Base-by-base conservation (phyloP, 495 filamentous ascomycete genomes). In the Penicillium egyptiacum region DNA sequence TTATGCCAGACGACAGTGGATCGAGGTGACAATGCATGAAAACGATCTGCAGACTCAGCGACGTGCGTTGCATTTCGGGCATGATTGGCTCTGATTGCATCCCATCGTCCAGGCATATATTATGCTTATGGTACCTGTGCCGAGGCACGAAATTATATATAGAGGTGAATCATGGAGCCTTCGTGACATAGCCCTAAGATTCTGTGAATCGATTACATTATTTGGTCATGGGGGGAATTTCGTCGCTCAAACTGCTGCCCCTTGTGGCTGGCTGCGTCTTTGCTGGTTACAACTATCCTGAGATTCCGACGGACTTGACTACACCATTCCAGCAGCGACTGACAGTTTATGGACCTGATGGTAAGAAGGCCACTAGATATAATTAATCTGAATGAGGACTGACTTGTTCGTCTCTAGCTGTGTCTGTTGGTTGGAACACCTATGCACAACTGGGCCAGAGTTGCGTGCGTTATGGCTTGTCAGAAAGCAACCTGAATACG, bases 351-450 rank as follows among this genome's bases (percentile, higher is more conserved):
- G 79, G 79, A 7, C 75, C 80, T 0, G 79, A 77, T 57, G 64
- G 83, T 84, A 61, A 74, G 75, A 66, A 48, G 0, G 9, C 55
- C 14, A 3, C 9, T 31, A 22, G 6, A 17, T 8, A 17, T 39
- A 39, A 6, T 39, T 6, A 17, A 17, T 4, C 2, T 39, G 16
- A 9, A 17, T n/a, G 6, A 39, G 35, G 25, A 28, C 2, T 53
- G 11, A 31, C 43, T 5, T 31, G 2, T 35, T 8, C 6, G 37
- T 14, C 3, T 31, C 9, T 55, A 86, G 82, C 79, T 14, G 72
- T 86, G 12, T 79, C 80, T 5, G 66, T 86, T 40, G 82, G 76
- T 22, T 83, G 81, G 81, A 83, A 83, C 59, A 83, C 81, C 5
- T 79, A 75, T 42, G 49, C 62, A 8, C 31, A 73, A 31, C 59